Evolutionary conservation across 352 stramenopile genomes (phyloP).

Genomic region (Peronosclerospora sorghi): DNA sequence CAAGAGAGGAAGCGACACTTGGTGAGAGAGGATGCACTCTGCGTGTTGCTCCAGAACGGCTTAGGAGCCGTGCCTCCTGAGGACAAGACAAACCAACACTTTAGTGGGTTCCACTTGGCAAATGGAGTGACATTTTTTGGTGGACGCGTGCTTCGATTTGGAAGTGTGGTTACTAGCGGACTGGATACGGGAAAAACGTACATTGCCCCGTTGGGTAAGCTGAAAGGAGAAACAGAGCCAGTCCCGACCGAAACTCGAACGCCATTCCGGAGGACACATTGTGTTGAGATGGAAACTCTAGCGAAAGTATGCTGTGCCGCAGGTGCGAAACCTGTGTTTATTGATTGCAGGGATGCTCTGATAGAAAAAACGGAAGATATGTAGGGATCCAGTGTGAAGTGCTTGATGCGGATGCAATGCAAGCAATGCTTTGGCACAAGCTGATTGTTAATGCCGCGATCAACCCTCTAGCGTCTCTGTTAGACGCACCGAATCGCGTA

Average conservation of each 20-base stretch:
- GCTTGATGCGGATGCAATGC: constrained; percentile 31
- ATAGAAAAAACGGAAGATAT: too few species aligned
- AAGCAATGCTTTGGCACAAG: constrained; percentile 64
- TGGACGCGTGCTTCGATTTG: constrained; percentile 28
- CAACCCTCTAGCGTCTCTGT: constrained; percentile 55
- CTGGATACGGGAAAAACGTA: constrained; percentile 34
- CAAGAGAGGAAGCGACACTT: constrained; percentile 16
- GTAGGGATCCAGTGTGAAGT: constrained; percentile 35
- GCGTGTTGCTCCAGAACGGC: constrained; percentile 64
- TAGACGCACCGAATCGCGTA: constrained; percentile 47
- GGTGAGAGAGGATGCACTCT: constrained; percentile 33
- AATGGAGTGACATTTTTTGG: constrained; percentile 65
- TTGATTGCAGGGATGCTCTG: neutral
- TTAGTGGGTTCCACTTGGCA: constrained; percentile 26
- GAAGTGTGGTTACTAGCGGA: constrained; percentile 38
- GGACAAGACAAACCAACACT: neutral
- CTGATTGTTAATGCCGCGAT: constrained; percentile 75
- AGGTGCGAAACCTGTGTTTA: constrained; percentile 17
- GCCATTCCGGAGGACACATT: neutral
- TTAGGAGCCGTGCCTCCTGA: constrained; percentile 4
- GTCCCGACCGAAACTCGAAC: neutral
- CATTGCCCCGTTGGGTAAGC: constrained; percentile 27
- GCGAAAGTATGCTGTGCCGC: constrained; percentile 20
- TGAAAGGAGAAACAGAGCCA: neutral
- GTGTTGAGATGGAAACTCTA: constrained; percentile 21